Evolutionary conservation across 83 land plant species (phyloP).

Genomic region (Diphasiastrum complanatum): DNA sequence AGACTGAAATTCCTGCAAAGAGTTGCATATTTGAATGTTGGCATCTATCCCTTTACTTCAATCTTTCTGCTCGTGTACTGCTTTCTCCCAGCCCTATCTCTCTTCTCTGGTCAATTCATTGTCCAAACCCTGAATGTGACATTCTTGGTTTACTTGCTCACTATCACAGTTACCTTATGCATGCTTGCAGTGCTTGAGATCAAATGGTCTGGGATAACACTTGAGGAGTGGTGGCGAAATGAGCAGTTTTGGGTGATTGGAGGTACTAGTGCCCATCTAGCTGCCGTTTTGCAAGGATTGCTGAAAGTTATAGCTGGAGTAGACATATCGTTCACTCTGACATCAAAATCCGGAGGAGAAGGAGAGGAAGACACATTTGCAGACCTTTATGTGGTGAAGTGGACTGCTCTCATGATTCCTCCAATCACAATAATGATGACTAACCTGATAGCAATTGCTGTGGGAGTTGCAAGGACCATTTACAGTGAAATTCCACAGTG

Average conservation of each 20-base stretch:
- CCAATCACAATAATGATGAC: constrained; percentile 13
- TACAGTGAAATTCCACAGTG: constrained; percentile 9
- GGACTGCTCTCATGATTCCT: constrained; percentile 9
- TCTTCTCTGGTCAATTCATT: constrained; percentile 7
- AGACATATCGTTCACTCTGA: constrained; percentile 11
- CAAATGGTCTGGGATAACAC: constrained; percentile 16
- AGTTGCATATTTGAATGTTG: constrained; percentile 5
- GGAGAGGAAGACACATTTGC: constrained; percentile 14
- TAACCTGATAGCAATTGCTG: no score
- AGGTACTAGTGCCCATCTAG: constrained; percentile 11
- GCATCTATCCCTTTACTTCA: constrained; percentile 13
- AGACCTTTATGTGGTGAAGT: constrained; percentile 14
- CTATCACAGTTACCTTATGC: constrained; percentile 7
- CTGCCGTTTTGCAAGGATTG: constrained; percentile 9
- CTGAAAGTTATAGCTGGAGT: constrained; percentile 13
- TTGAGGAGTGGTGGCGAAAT: no score
- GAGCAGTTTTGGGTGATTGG: no score
- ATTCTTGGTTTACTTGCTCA: constrained; percentile 3
- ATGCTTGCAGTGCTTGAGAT: constrained; percentile 11
- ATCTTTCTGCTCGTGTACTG: constrained; percentile 14
- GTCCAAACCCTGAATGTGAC: constrained; percentile 16
- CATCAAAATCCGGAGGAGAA: constrained; percentile 3
- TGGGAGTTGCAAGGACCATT: constrained; percentile 1
- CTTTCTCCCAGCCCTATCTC: constrained; percentile 11
- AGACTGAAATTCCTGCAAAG: constrained; percentile 9